A percentile compares a stretch with the other conserved stretches of the same genome.
These are phyloP conservation scores for Conticribra weissflogii DNA, from an alignment of 108 stramenopile species.

Conservation along the genomic window DNA sequence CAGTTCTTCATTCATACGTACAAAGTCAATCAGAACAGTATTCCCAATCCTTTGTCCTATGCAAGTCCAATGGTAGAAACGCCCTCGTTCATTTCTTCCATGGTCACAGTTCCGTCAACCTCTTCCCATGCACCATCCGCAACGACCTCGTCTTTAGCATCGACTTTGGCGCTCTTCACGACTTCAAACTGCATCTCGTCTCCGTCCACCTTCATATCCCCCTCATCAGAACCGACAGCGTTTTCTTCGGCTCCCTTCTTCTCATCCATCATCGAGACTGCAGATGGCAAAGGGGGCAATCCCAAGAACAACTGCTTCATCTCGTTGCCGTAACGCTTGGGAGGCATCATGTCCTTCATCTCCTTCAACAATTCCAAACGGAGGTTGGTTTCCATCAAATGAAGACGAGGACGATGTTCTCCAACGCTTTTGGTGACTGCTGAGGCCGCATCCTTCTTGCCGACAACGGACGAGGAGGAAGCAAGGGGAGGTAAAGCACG, in stretches of 20 bases:
- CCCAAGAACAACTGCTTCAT: constrained; percentile 11
- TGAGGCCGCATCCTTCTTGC: too few species aligned
- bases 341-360: constrained; percentile 2
- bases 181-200: not conserved
- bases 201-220: not conserved
- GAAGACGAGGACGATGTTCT: not conserved
- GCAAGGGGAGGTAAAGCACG: not conserved
- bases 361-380: constrained; percentile 17
- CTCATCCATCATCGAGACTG: not conserved
- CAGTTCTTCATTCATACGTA: too few species aligned
- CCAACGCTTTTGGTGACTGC: too few species aligned
- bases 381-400: constrained; percentile 11
- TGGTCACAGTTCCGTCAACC: not conserved
- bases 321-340: not conserved
- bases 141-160: not conserved
- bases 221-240: not conserved
- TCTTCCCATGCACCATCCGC: constrained; percentile 4
- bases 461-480: not conserved
- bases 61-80: not conserved
- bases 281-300: constrained; percentile 10
- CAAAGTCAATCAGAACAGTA: not conserved
- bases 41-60: not conserved
- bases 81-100: constrained; percentile 6
- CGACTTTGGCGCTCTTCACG: not conserved
- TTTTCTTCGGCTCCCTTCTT: not conserved